These are phyloP conservation scores for Allium fistulosum DNA, from an alignment of 106 monocot genomes.

Conservation along the genomic window DNA sequence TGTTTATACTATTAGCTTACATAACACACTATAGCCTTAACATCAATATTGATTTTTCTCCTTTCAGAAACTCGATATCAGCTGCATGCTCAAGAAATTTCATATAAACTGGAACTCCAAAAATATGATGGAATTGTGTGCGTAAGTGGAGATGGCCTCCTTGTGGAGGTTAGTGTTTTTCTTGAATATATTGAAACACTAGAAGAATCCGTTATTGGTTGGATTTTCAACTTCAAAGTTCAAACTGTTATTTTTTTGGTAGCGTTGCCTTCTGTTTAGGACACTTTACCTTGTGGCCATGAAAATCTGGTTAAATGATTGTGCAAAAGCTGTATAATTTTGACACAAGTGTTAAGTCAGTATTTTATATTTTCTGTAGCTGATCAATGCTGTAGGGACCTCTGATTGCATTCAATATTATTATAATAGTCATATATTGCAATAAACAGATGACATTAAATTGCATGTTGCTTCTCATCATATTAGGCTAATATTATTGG, in stretches of 20 bases:
- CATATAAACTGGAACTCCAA: conserved; percentile 30
- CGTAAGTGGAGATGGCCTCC: conserved; percentile 58
- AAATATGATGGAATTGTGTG: conserved; percentile 55
- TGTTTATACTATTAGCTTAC: not conserved
- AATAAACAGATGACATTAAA: too few species aligned
- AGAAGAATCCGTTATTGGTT: not conserved
- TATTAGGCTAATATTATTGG: too few species aligned
- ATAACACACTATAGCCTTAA: not conserved
- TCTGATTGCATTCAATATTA: too few species aligned
- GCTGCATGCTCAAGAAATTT: conserved; percentile 43
- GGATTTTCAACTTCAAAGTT: not conserved
- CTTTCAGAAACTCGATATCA: conserved; percentile 36
- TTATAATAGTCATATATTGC: too few species aligned
- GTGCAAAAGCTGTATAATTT: not conserved
- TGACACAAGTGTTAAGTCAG: too few species aligned
- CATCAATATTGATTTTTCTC: not conserved
- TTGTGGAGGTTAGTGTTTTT: conserved; percentile 40
- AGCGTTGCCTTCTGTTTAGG: too few species aligned
- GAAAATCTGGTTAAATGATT: not conserved
- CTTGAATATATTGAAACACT: not conserved
- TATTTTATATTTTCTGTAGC: too few species aligned
- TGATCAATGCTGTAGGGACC: too few species aligned
- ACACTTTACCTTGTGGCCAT: too few species aligned
- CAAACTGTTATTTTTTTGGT: too few species aligned
- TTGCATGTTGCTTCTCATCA: too few species aligned